Evolutionary conservation across 352 stramenopile genomes (phyloP).

Genomic region (Globisporangium perplexum): DNA sequence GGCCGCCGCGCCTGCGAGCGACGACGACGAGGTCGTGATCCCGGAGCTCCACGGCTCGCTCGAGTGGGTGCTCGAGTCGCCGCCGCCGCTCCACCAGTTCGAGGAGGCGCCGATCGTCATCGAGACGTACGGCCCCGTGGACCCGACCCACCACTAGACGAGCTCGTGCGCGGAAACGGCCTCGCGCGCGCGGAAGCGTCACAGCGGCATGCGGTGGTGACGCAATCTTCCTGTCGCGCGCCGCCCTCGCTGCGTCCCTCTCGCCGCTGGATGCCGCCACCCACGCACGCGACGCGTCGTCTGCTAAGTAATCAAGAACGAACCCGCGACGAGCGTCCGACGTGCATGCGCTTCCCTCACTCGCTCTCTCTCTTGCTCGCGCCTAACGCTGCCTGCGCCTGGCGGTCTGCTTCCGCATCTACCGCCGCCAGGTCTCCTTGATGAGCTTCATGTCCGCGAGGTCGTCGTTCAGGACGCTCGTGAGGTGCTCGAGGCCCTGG

Average conservation of each 20-base stretch:
- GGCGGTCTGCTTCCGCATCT: too few relatives aligned
- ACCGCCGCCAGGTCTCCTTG: slow-evolving; percentile 79
- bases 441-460: slow-evolving; percentile 85
- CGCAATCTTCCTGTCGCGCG: too few relatives aligned
- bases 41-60: slow-evolving; percentile 78
- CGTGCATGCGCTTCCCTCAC: neutral
- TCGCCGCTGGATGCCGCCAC: too few relatives aligned
- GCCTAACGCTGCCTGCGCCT: neutral
- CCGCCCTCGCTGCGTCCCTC: neutral
- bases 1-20: slow-evolving; percentile 38
- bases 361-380: too few relatives aligned
- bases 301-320: slow-evolving; percentile 10
- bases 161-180: too few relatives aligned
- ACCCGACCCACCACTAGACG: slow-evolving; percentile 74
- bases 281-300: neutral
- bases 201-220: too few relatives aligned
- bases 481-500: slow-evolving; percentile 79
- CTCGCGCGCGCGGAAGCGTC: too few relatives aligned
- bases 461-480: slow-evolving; percentile 79
- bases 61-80: slow-evolving; percentile 81
- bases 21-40: slow-evolving; percentile 78
- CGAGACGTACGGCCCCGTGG: slow-evolving; percentile 81
- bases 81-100: slow-evolving; percentile 87
- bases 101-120: slow-evolving; percentile 85
- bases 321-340: neutral